Conservation (phyloP, 2,329 filamentous ascomycete species). For the Trichoderma harzianum region DNA sequence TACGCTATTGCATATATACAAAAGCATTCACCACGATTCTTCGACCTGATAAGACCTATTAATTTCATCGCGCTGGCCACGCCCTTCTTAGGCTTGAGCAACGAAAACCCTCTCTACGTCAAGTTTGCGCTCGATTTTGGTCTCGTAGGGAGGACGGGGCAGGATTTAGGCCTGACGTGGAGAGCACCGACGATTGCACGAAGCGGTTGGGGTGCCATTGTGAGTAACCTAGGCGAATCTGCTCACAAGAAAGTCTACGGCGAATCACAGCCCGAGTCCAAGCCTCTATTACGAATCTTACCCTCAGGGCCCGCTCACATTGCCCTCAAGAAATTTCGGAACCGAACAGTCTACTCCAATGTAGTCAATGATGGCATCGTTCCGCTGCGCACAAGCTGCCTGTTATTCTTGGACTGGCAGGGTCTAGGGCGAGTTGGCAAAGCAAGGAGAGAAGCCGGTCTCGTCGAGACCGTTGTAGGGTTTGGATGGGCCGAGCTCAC, state of each 20-base stretch:
- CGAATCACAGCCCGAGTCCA: conserved; percentile 70
- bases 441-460: conserved; percentile 82
- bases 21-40: conserved; percentile 90
- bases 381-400: conserved; percentile 86
- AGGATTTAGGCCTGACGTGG: conserved; percentile 94
- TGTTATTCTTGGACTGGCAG: conserved; percentile 97
- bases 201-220: conserved; percentile 84
- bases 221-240: conserved; percentile 74
- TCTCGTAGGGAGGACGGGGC: conserved; percentile 89
- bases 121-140: conserved; percentile 97
- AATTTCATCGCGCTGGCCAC: conserved; percentile 89
- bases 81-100: conserved; percentile 86
- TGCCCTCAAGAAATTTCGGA: conserved; percentile 82
- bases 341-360: conserved; percentile 91
- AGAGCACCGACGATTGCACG: conserved; percentile 79
- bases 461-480: conserved; percentile 88
- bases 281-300: conserved; percentile 82
- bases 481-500: conserved; percentile 96
- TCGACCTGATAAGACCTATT: conserved; percentile 77
- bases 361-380: conserved; percentile 98
- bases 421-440: conserved; percentile 92
- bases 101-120: conserved; percentile 96
- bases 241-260: conserved; percentile 57
- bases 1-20: conserved; percentile 96
- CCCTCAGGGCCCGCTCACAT: conserved; percentile 88